Percentiles rank a stretch among this genome's conserved stretches.
These are phyloP conservation scores for Russula ochroleuca DNA, from an alignment of 768 basidiomycete species.

Conservation along the genomic window DNA sequence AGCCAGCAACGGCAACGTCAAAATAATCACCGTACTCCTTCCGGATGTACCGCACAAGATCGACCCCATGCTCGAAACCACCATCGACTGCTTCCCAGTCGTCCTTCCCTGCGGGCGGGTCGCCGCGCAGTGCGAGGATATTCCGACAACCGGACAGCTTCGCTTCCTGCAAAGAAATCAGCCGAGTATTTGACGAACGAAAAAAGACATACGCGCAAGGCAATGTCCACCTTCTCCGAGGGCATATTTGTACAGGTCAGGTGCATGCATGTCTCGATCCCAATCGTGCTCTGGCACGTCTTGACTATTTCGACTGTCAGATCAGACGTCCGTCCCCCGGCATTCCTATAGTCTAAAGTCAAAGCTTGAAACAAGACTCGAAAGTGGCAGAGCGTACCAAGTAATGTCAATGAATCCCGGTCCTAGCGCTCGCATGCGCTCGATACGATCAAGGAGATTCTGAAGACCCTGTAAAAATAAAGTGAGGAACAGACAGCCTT, in stretches of 20 bases:
- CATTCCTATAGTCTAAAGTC: slow-evolving; percentile 63
- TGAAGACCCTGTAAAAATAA: slow-evolving; percentile 63
- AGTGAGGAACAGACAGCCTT: slow-evolving; percentile 14
- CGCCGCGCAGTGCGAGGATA: slow-evolving; percentile 88
- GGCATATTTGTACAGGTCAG: slow-evolving; percentile 99
- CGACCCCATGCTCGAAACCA: slow-evolving; percentile 86
- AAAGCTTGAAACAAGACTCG: slow-evolving; percentile 1
- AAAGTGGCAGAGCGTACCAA: slow-evolving; percentile 48
- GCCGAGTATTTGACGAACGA: slow-evolving; percentile 12
- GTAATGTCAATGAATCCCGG: slow-evolving; percentile 99
- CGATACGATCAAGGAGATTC: slow-evolving; percentile 97
- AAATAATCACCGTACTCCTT: slow-evolving; percentile 84
- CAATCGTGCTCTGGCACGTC: slow-evolving; percentile 88
- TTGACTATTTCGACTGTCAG: slow-evolving; percentile 91
- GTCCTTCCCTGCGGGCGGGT: slow-evolving; percentile 83
- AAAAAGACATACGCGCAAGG: slow-evolving; percentile 57
- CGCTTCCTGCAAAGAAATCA: slow-evolving; percentile 60
- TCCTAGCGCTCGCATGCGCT: slow-evolving; percentile 91
- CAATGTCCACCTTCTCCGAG: slow-evolving; percentile 89
- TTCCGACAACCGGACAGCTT: slow-evolving; percentile 87
- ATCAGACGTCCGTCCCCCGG: slow-evolving; percentile 92
- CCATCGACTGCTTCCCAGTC: slow-evolving; percentile 91
- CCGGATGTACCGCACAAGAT: slow-evolving; percentile 88
- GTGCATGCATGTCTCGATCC: slow-evolving; percentile 98
- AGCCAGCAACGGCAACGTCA: slow-evolving; percentile 91